Evolutionary conservation across 2,329 filamentous ascomycete species (phyloP), one percentile per base, ranked within the genome.

Genomic region (Fonsecaea erecta): DNA sequence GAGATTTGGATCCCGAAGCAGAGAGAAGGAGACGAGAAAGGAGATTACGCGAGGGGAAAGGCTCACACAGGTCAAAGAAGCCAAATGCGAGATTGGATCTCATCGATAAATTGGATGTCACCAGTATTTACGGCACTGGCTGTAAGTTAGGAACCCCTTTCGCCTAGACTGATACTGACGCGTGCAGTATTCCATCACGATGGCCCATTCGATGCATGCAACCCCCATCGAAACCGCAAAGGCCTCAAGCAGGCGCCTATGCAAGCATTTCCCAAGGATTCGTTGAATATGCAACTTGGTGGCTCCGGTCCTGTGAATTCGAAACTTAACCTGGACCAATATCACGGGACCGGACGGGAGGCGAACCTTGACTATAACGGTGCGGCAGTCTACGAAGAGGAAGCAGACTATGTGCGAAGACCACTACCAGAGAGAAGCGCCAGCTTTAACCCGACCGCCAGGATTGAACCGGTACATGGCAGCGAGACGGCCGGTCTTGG

Each of bases 101-200:
- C 52, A 98, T 99, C 73, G 95, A 99, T 80, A 94, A 97, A 77
- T 83, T 99, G 70, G 95, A 98, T 80, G 93, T 95, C 68, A 97
- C 93, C 3, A 93, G 93, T 76, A 96, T 98, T 72, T 97, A 96
- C 75, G 94, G 95, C 63, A 92, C 90, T 73, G 93, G 94, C 79
- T 82, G 92, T 96, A 83, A 80, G 91, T 87, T 54, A 24, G 12
- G 26, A 9, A n/a, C 21, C 14, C 21, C 34, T 30, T 12, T 9
- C 28, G 5, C 2, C 24, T 40, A 6, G 26, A 70, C 65, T 52
- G 21, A 24, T 55, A 26, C 56, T 64, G 16, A 66, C 34, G 26
- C 21, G 52, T 32, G 5, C 73, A 96, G 93, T 97, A 71, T 97
- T 98, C 79, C 95, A 99, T 74, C 95, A 99, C 75, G 95, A 98